Percentiles rank a stretch among this genome's conserved stretches.
Evolutionary conservation across 345 rosid genomes (phyloP).

Genomic region (Geranium brycei): DNA sequence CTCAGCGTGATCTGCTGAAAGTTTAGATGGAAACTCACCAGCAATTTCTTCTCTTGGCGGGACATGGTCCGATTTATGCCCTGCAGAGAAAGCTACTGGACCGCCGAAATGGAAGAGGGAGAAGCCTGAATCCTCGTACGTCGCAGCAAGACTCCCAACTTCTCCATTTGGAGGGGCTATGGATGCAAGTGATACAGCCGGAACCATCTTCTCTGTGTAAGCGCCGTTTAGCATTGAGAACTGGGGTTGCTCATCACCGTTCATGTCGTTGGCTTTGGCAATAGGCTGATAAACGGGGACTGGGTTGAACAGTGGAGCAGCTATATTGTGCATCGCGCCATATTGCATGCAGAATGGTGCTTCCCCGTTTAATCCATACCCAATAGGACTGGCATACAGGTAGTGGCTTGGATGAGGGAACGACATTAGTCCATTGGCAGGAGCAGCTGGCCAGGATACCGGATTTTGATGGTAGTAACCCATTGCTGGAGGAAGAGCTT

Average conservation of each 20-base stretch:
- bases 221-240: slow-evolving; percentile 18
- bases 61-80: slow-evolving; percentile 23
- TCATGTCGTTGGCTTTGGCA: slow-evolving; percentile 32
- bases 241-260: slow-evolving; percentile 26
- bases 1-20: slow-evolving; percentile 25
- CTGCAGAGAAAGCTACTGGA: slow-evolving; percentile 56
- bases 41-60: slow-evolving; percentile 24
- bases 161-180: slow-evolving; percentile 20
- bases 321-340: slow-evolving; percentile 37
- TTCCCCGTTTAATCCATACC: slow-evolving; percentile 51
- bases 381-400: slow-evolving; percentile 44
- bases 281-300: slow-evolving; percentile 44
- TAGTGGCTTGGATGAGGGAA: slow-evolving; percentile 49
- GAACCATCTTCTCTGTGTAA: slow-evolving; percentile 24
- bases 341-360: slow-evolving; percentile 58
- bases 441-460: slow-evolving; percentile 63
- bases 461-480: slow-evolving; percentile 77
- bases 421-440: slow-evolving; percentile 47
- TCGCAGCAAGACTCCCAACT: slow-evolving; percentile 18
- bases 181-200: slow-evolving; percentile 14
- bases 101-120: slow-evolving; percentile 89
- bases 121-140: slow-evolving; percentile 30
- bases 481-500: slow-evolving; percentile 44
- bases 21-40: too few species aligned
- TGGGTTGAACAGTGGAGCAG: slow-evolving; percentile 32